Evolutionary conservation across 2,329 filamentous ascomycete genomes (phyloP).

Genomic region (Aspergillus ochraceoroseus): DNA sequence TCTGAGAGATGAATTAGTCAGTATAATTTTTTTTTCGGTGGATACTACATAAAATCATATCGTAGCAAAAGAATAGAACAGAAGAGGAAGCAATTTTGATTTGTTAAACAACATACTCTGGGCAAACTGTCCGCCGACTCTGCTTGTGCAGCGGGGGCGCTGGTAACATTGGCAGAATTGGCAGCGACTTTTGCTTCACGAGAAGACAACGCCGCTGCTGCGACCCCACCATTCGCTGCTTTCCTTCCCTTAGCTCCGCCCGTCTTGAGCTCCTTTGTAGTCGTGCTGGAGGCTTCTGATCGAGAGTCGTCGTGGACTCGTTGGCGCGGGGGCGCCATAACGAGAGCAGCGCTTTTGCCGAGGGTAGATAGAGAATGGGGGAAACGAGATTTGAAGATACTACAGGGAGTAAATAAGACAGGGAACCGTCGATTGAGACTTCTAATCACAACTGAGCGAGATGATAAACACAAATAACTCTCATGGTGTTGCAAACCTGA

Average conservation of each 20-base stretch:
- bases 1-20: constrained; percentile 29
- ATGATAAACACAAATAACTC: constrained; percentile 2
- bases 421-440: background rate
- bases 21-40: constrained; percentile 9
- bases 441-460: constrained; percentile 8
- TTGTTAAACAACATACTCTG: constrained; percentile 30
- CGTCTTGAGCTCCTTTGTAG: constrained; percentile 37
- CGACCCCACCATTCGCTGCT: constrained; percentile 18
- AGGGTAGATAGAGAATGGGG: constrained; percentile 2
- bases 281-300: constrained; percentile 46
- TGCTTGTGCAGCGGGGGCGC: constrained; percentile 25
- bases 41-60: background rate
- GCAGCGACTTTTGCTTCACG: constrained; percentile 21
- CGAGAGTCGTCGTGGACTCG: constrained; percentile 45
- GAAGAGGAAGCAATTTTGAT: background rate
- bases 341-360: constrained; percentile 11
- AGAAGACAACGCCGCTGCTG: constrained; percentile 13
- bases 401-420: no score
- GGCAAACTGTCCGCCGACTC: constrained; percentile 25
- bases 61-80: background rate
- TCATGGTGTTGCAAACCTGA: constrained; percentile 12
- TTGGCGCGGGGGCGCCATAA: constrained; percentile 47
- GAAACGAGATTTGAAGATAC: constrained; percentile 3
- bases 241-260: constrained; percentile 34
- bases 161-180: constrained; percentile 29